Conservation (phyloP, 345 rosid species). For the Moricandia moricandioides region DNA sequence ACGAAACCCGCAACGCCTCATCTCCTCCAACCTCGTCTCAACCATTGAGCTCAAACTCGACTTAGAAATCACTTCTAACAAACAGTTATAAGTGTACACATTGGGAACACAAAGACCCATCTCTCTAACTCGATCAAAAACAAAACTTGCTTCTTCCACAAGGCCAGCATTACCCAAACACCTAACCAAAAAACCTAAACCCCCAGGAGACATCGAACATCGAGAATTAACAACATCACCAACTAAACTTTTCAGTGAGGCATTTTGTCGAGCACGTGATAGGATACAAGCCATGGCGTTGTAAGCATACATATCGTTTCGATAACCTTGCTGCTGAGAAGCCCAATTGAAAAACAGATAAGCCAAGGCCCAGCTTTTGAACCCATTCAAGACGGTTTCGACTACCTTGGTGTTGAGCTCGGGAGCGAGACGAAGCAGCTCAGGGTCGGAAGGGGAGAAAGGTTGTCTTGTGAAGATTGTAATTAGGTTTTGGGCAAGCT, state of each 20-base stretch:
- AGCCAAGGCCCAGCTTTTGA: slow-evolving; percentile 61
- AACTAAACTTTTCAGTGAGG: slow-evolving; percentile 53
- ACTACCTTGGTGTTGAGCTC: slow-evolving; percentile 58
- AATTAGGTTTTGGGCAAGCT: slow-evolving; percentile 43
- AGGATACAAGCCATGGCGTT: slow-evolving; percentile 87
- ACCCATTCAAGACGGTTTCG: slow-evolving; percentile 52
- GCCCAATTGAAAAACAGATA: slow-evolving; percentile 65
- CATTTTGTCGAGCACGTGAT: slow-evolving; percentile 92
- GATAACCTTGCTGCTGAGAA: slow-evolving; percentile 43
- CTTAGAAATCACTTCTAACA: slow-evolving; percentile 68
- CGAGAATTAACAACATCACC: slow-evolving; percentile 46
- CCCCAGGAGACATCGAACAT: slow-evolving; percentile 71
- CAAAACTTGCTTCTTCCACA: slow-evolving; percentile 56
- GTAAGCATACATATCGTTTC: slow-evolving; percentile 61
- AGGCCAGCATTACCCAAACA: slow-evolving; percentile 71
- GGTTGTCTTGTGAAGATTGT: slow-evolving; percentile 54
- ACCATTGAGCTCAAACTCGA: slow-evolving; percentile 47
- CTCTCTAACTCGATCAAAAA: slow-evolving; percentile 62
- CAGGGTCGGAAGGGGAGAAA: slow-evolving; percentile 44
- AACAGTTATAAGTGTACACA: slow-evolving; percentile 69
- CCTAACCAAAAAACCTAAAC: slow-evolving; percentile 72
- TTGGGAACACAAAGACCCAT: slow-evolving; percentile 66
- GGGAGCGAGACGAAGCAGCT: slow-evolving; percentile 51
- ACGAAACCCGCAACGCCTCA: slow-evolving; percentile 53
- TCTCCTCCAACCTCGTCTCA: slow-evolving; percentile 66